Conservation (phyloP, 495 filamentous ascomycete genomes). For the Jackrogersella multiformis region DNA sequence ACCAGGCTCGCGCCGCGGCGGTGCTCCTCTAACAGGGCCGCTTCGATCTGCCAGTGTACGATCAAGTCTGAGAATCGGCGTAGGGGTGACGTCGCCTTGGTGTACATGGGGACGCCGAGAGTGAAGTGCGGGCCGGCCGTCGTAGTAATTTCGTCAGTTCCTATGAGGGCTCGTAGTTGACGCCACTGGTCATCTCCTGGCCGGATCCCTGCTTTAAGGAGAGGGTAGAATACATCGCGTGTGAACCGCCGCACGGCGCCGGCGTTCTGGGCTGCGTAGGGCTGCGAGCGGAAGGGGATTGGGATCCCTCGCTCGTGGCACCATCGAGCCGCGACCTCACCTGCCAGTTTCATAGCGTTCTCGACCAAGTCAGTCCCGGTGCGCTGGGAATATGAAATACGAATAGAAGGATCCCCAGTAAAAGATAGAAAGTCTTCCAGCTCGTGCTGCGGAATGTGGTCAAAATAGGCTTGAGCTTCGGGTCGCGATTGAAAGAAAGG, state of each 20-base stretch:
- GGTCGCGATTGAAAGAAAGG: conserved; percentile 50
- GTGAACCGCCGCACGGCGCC: conserved; percentile 57
- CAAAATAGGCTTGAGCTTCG: conserved; percentile 46
- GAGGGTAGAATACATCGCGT: conserved; percentile 57
- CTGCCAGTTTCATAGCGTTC: conserved; percentile 79
- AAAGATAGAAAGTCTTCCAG: conserved; percentile 36
- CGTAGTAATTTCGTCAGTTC: conserved; percentile 60
- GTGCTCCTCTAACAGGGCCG: conserved; percentile 76
- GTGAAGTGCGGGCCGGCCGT: conserved; percentile 63
- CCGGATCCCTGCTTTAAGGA: conserved; percentile 61
- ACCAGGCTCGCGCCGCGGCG: conserved; percentile 62
- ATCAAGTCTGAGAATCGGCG: conserved; percentile 85
- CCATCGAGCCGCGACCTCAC: conserved; percentile 77
- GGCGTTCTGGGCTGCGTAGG: conserved; percentile 62
- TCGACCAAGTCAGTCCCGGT: conserved; percentile 48
- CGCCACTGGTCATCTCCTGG: conserved; percentile 69
- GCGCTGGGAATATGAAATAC: conserved; percentile 42
- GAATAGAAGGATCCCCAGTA: conserved; percentile 54
- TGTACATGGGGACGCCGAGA: conserved; percentile 75
- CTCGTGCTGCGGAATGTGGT: conserved; percentile 29
- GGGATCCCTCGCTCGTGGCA: conserved; percentile 79
- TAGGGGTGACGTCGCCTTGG: conserved; percentile 85
- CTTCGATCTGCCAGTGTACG: conserved; percentile 92
- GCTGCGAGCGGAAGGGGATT: conserved; percentile 75
- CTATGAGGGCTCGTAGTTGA: conserved; percentile 67